Base-by-base conservation (phyloP, 2,329 filamentous ascomycete genomes). In the Torrubiellomyces zombiae region DNA sequence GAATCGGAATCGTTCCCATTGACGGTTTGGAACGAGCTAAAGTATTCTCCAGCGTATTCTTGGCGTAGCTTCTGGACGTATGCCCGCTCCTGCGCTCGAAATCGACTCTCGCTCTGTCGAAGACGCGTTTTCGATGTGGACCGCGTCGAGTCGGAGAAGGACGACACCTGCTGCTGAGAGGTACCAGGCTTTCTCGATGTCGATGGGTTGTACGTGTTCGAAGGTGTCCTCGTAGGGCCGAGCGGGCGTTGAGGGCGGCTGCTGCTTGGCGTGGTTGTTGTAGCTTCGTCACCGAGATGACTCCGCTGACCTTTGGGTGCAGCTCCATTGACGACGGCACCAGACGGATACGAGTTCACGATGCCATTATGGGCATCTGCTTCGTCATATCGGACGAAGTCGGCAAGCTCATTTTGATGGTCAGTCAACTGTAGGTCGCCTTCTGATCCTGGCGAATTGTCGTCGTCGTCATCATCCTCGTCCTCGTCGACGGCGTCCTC, bases 11-110 rank as follows among this genome's bases (percentile, higher is more conserved):
- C 83, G 21, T 81, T 56, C 33, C 67, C 73, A 20, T 72, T 71
- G 2, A 73, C 29, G 25, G 30, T 33, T 18, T 44, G 69, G 37
- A 79, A 76, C 9, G 72, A 60, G 28, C 83, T 74, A 33, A 83
- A 79, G 55, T 85, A 89, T 36, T 80, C 53, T 29, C 47, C 46
- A 20, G 42, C 41, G 24, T 51, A 49, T 37, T 89, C 80, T 45
- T 91, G 81, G 29, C 83, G 74, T 43, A 95, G 67, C 38, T 86
- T 75, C 50, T 93, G 82, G 17, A 95, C 76, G 46, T 98, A 98
- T 29, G 86, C 86, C 46, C 85, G 81, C 50, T 95, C 86, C 51
- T 95, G 64, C 29, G 59, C 67, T n/a, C 57, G 54, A 18, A 54
- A 54, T 20, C 48, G 39, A 28, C 45, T 53, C 24, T 61, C 58